A percentile compares a stretch with the other conserved stretches of the same genome.
Conservation (phyloP, 805 yeast species). For the Pichia exigua region DNA sequence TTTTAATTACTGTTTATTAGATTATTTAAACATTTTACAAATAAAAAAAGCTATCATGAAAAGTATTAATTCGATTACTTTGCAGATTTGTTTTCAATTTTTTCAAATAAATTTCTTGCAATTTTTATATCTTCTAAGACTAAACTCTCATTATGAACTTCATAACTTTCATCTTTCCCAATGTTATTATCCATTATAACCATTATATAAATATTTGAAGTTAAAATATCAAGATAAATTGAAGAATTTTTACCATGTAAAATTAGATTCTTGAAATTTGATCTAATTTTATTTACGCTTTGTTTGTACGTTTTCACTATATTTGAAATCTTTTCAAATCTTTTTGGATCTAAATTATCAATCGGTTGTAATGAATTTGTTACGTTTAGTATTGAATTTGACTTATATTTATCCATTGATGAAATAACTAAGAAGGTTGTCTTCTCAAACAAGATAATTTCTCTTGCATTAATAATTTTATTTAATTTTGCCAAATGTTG, state of each 20-base stretch:
- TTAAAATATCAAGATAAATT: conserved; percentile 29
- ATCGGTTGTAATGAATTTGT: conserved; percentile 10
- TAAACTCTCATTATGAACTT: conserved; percentile 28
- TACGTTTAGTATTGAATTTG: neutral
- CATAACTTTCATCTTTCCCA: conserved; percentile 11
- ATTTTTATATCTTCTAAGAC: conserved; percentile 29
- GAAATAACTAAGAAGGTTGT: conserved; percentile 85
- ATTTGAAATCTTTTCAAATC: conserved; percentile 90
- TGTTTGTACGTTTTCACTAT: conserved; percentile 93
- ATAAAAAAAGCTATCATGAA: no score
- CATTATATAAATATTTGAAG: conserved; percentile 32
- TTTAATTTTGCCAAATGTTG: conserved; percentile 67
- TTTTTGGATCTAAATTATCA: conserved; percentile 64
- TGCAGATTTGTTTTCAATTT: conserved; percentile 17
- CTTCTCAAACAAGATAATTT: conserved; percentile 84
- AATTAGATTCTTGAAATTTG: conserved; percentile 72
- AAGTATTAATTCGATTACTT: neutral
- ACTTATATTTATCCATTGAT: conserved; percentile 34
- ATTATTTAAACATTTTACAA: neutral
- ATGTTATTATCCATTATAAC: conserved; percentile 26
- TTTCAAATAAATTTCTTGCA: conserved; percentile 28
- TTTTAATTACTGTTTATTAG: conserved; percentile 8
- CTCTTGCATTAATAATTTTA: conserved; percentile 71
- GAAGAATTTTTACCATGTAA: conserved; percentile 45
- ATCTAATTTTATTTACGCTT: conserved; percentile 77